Percentiles rank a stretch among this genome's conserved stretches.
Conservation (phyloP, 2,329 filamentous ascomycete genomes). For the Trichoderma koningii region DNA sequence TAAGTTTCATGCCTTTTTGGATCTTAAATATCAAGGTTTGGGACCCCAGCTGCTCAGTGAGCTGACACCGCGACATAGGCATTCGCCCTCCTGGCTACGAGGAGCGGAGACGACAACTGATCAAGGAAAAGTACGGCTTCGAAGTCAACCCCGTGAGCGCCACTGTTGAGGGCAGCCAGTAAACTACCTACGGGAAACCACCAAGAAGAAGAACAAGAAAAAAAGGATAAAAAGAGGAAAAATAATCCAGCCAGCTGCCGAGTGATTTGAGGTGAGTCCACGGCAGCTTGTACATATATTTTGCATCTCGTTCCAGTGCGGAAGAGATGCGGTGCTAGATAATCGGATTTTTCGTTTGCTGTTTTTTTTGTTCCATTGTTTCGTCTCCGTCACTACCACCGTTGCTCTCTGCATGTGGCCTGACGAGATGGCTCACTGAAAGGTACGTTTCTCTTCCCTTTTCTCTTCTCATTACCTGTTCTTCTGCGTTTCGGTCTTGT, state of each 20-base stretch:
- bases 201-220: neutral
- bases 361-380: constrained; percentile 8
- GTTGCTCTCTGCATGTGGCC: constrained; percentile 1
- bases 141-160: constrained; percentile 71
- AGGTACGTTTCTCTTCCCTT: constrained; percentile 34
- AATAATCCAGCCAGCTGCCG: constrained; percentile 25
- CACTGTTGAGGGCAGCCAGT: constrained; percentile 49
- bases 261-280: constrained; percentile 34
- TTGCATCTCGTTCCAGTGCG: constrained; percentile 38
- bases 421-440: constrained; percentile 6
- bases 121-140: constrained; percentile 86
- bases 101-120: constrained; percentile 76
- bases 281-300: constrained; percentile 40
- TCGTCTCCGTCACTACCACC: neutral
- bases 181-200: constrained; percentile 24
- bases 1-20: constrained; percentile 44
- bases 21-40: neutral
- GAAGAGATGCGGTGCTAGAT: constrained; percentile 45
- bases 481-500: neutral
- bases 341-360: constrained; percentile 44
- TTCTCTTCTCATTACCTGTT: neutral
- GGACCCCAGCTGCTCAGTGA: no score
- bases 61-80: constrained; percentile 51
- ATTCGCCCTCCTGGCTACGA: constrained; percentile 81
- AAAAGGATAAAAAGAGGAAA: neutral